phyloP scores from a whole-genome alignment of 2,329 filamentous ascomycete genomes.

The Neofusicoccum sp. region DNA sequence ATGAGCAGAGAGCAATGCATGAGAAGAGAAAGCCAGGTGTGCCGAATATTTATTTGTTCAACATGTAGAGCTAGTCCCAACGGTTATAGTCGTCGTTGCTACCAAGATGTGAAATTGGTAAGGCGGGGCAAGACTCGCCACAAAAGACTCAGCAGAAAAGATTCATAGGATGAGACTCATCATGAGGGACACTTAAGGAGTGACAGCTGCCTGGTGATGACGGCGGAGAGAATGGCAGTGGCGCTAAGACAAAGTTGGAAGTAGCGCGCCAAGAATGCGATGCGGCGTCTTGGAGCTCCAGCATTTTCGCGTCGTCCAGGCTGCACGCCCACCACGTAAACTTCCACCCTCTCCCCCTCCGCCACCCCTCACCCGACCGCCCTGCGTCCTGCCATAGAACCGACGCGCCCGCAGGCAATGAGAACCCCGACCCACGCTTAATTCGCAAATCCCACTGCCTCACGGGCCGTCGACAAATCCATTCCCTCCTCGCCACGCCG shows the following conservation, averaged over 20 bases:
- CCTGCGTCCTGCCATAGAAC: not conserved
- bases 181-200: not conserved
- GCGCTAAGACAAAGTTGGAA: constrained; percentile 3
- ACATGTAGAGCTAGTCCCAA: too few relatives aligned
- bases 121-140: not conserved
- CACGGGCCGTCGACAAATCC: constrained; percentile 5
- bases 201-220: not conserved
- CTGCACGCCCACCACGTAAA: not conserved
- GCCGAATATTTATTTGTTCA: too few relatives aligned
- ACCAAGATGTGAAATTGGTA: not conserved
- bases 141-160: too few relatives aligned
- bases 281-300: constrained; percentile 18
- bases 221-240: not conserved
- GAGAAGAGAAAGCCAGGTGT: too few relatives aligned
- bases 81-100: too few relatives aligned
- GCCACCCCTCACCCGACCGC: not conserved
- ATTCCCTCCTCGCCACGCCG: constrained; percentile 21
- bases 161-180: too few relatives aligned
- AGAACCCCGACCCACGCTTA: not conserved
- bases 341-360: not conserved
- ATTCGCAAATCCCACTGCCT: constrained; percentile 10
- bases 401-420: constrained; percentile 19
- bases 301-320: constrained; percentile 20
- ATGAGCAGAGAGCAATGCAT: too few relatives aligned
- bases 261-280: constrained; percentile 2